These are phyloP conservation scores for Coemansia sp. DNA, from an alignment of 192 early-diverging fungal genomes.

Conservation along the genomic window DNA sequence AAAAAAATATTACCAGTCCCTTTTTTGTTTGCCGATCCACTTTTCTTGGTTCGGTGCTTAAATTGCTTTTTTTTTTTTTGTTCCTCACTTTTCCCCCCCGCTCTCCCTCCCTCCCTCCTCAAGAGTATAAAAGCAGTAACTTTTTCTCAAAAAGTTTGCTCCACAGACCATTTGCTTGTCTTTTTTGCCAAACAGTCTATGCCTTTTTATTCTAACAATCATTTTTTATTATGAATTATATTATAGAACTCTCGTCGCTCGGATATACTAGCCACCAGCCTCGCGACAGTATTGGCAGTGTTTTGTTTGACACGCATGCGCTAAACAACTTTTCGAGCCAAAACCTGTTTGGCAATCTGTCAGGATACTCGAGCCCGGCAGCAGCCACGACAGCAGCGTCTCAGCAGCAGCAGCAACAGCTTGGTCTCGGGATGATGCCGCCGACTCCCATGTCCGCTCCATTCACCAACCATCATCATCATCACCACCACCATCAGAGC, in stretches of 20 bases:
- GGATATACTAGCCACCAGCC: constrained; percentile 28
- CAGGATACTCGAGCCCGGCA: background rate
- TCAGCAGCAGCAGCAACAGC: constrained; percentile 1
- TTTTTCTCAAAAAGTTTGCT: too few relatives aligned
- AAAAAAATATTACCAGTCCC: background rate
- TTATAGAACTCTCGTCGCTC: constrained; percentile 40
- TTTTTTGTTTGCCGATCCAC: background rate
- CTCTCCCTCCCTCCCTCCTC: background rate
- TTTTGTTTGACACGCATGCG: constrained; percentile 28
- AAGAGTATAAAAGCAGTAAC: constrained; percentile 11
- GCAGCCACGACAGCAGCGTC: background rate
- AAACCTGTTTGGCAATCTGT: background rate
- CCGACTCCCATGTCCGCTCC: constrained; percentile 40
- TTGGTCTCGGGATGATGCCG: constrained; percentile 14
- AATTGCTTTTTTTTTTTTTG: constrained; percentile 3
- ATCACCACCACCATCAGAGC: background rate
- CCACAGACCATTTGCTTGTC: too few relatives aligned
- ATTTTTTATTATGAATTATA: constrained; percentile 1
- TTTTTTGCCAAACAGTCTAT: too few relatives aligned
- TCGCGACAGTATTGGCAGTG: constrained; percentile 23
- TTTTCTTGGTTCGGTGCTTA: background rate
- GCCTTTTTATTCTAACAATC: background rate
- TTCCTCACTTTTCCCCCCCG: background rate
- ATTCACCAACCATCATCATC: background rate
- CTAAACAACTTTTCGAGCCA: constrained; percentile 10